Conservation (phyloP, 768 basidiomycete species). For the Solioccasus polychromus region DNA sequence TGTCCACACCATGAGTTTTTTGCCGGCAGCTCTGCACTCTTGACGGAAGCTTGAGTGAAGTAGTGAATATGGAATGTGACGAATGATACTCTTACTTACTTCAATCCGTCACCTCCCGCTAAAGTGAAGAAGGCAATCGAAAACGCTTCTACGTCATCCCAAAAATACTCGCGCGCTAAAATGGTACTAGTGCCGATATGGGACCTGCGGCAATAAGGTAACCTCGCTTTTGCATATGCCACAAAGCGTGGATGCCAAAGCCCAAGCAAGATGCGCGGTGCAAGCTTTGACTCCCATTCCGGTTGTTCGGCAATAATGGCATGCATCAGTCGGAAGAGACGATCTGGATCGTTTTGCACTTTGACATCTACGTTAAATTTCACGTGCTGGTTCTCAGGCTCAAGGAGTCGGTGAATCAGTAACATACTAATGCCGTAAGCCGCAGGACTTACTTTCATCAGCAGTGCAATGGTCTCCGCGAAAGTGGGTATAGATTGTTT, state of each 20-base stretch:
- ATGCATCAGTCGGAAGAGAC: constrained; percentile 81
- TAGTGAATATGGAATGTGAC: constrained; percentile 3
- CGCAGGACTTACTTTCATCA: constrained; percentile 63
- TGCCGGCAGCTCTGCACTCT: constrained; percentile 76
- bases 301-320: constrained; percentile 57
- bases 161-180: constrained; percentile 84
- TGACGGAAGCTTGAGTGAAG: constrained; percentile 59
- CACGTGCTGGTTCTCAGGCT: constrained; percentile 76
- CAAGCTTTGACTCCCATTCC: constrained; percentile 72
- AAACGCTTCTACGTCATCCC: constrained; percentile 83
- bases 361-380: constrained; percentile 93
- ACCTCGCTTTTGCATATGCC: constrained; percentile 61
- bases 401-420: background rate
- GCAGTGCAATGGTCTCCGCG: constrained; percentile 70
- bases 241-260: constrained; percentile 94
- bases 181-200: constrained; percentile 77
- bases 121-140: constrained; percentile 77
- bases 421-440: constrained; percentile 9
- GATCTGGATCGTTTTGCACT: constrained; percentile 84
- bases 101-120: constrained; percentile 68
- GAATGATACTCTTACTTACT: constrained; percentile 37
- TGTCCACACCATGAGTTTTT: constrained; percentile 93
- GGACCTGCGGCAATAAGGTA: constrained; percentile 82
- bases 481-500: constrained; percentile 90
- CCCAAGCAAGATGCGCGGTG: constrained; percentile 77